Evolutionary conservation across 192 early-diverging fungal genomes (phyloP).

Genomic region (Nowakowskiella sp.): DNA sequence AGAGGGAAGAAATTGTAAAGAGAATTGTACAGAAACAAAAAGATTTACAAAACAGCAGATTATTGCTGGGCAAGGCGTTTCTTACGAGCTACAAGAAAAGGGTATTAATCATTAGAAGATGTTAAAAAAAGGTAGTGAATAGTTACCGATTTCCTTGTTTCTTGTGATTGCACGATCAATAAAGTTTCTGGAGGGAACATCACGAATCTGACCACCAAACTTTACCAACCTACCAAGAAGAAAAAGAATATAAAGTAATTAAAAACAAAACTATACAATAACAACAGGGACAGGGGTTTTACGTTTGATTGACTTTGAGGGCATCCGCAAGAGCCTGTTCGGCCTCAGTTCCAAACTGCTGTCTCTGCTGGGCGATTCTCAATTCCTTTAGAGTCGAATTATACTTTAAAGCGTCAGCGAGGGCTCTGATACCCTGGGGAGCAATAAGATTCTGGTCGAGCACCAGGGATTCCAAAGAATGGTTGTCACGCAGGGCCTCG

Average conservation of each 20-base stretch:
- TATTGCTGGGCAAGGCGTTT: too few species aligned
- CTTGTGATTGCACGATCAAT: conserved; percentile 34
- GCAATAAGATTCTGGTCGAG: conserved; percentile 35
- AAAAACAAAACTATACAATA: neutral
- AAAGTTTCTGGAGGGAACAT: conserved; percentile 35
- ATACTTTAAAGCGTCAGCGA: conserved; percentile 29
- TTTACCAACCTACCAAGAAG: conserved; percentile 21
- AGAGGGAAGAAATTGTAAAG: too few species aligned
- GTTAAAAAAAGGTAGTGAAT: too few species aligned
- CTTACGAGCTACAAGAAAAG: too few species aligned
- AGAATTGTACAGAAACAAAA: too few species aligned
- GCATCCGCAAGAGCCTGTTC: conserved; percentile 38
- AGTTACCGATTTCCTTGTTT: conserved; percentile 47
- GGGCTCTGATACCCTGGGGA: conserved; percentile 37
- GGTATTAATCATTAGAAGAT: too few species aligned
- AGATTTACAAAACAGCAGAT: too few species aligned
- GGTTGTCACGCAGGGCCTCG: conserved; percentile 25
- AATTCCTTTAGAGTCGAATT: conserved; percentile 35
- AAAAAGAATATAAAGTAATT: too few species aligned
- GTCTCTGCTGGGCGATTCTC: conserved; percentile 30
- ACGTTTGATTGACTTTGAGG: conserved; percentile 34
- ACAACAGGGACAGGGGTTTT: neutral
- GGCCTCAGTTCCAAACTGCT: conserved; percentile 39
- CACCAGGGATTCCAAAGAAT: conserved; percentile 27
- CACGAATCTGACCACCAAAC: conserved; percentile 31